A percentile compares a stretch with the other conserved stretches of the same genome.
These are phyloP conservation scores for Pythium myriotylum DNA, from an alignment of 352 stramenopile species.

Conservation along the genomic window DNA sequence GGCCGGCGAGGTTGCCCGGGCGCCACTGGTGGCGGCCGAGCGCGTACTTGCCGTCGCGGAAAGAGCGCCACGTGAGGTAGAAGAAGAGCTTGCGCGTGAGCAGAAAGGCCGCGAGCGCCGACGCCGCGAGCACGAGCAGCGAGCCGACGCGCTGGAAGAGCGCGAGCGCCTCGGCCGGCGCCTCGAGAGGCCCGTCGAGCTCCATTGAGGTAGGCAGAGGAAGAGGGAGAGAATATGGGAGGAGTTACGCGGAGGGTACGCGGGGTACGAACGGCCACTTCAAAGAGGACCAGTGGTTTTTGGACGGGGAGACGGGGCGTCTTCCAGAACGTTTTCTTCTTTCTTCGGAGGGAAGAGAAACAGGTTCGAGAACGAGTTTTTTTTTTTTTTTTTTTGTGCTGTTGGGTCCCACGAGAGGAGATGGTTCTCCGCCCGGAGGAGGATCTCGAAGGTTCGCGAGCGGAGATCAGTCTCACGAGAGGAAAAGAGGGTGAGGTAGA, in stretches of 20 bases:
- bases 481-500: not conserved
- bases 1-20: conserved; percentile 67
- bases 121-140: conserved; percentile 47
- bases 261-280: too few relatives aligned
- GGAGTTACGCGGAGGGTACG: too few relatives aligned
- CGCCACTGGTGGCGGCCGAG: conserved; percentile 78
- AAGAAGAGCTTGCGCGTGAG: conserved; percentile 73
- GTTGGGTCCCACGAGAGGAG: too few relatives aligned
- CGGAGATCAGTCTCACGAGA: not conserved
- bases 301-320: too few relatives aligned
- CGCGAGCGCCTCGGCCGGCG: conserved; percentile 47
- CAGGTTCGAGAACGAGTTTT: too few relatives aligned
- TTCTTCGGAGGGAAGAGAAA: too few relatives aligned
- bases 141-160: conserved; percentile 66
- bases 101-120: conserved; percentile 56
- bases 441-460: too few relatives aligned
- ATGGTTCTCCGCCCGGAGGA: too few relatives aligned
- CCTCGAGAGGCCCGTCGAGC: conserved; percentile 44
- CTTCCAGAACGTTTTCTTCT: too few relatives aligned
- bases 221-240: not conserved
- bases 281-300: too few relatives aligned
- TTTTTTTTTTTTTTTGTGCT: too few relatives aligned
- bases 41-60: conserved; percentile 74
- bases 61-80: conserved; percentile 82
- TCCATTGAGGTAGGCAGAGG: conserved; percentile 5